phyloP scores from a whole-genome alignment of 2,329 filamentous ascomycete genomes.

The Gaeumannomyces tritici region DNA sequence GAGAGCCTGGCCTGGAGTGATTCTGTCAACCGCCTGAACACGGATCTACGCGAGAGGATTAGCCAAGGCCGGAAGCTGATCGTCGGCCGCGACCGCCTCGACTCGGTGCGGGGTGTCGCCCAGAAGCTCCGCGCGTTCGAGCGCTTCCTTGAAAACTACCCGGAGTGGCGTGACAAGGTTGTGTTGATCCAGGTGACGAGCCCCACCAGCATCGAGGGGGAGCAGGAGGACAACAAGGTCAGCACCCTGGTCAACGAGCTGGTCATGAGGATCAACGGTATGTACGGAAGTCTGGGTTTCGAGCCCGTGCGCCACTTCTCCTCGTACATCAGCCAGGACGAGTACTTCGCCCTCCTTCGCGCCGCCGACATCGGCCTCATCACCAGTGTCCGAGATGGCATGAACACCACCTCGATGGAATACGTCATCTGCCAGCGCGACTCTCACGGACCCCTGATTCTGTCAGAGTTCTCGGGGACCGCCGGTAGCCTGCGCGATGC shows the following conservation, averaged over 20 bases:
- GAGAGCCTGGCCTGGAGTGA: slow-evolving; percentile 65
- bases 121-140: slow-evolving; percentile 95
- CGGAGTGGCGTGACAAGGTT: slow-evolving; percentile 85
- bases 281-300: slow-evolving; percentile 79
- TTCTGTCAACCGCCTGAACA: slow-evolving; percentile 60
- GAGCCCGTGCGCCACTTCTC: slow-evolving; percentile 91
- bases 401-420: slow-evolving; percentile 95
- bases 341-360: slow-evolving; percentile 91
- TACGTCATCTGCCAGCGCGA: slow-evolving; percentile 90
- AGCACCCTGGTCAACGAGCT: slow-evolving; percentile 84
- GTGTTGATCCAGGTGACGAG: slow-evolving; percentile 94
- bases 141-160: slow-evolving; percentile 80
- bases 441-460: slow-evolving; percentile 75
- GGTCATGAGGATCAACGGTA: slow-evolving; percentile 84
- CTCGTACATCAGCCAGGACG: slow-evolving; percentile 79
- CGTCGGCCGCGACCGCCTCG: slow-evolving; percentile 86
- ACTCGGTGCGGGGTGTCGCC: slow-evolving; percentile 86
- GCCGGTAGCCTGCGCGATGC: slow-evolving; percentile 77
- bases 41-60: slow-evolving; percentile 56
- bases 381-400: slow-evolving; percentile 90
- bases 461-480: slow-evolving; percentile 94
- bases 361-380: slow-evolving; percentile 88
- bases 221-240: slow-evolving; percentile 69
- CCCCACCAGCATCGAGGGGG: slow-evolving; percentile 70
- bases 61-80: slow-evolving; percentile 93